Conservation (phyloP, 805 yeast species). For the Diddensiella caesifluorescens region DNA sequence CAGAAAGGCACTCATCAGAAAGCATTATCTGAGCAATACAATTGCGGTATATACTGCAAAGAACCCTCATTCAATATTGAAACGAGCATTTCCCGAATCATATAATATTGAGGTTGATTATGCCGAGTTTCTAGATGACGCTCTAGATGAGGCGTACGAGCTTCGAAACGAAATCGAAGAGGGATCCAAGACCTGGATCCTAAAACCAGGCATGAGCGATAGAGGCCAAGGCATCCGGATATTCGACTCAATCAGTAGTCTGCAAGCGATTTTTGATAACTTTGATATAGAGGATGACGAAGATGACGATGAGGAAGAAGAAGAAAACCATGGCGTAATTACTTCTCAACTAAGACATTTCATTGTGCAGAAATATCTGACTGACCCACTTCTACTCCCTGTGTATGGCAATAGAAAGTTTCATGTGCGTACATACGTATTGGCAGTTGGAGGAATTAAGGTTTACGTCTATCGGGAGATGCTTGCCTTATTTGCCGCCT, state of each 20-base stretch:
- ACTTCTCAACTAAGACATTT: constrained; percentile 88
- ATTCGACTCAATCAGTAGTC: constrained; percentile 69
- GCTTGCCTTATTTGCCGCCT: constrained; percentile 73
- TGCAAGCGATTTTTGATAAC: constrained; percentile 77
- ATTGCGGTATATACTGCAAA: constrained; percentile 70
- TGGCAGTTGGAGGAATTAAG: constrained; percentile 64
- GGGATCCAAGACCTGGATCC: constrained; percentile 64
- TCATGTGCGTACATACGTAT: constrained; percentile 81
- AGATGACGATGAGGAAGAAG: constrained; percentile 46
- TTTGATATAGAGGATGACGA: constrained; percentile 75
- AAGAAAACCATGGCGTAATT: constrained; percentile 57
- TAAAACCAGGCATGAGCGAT: constrained; percentile 96
- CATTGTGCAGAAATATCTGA: constrained; percentile 76
- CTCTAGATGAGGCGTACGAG: constrained; percentile 89
- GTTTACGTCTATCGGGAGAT: constrained; percentile 79
- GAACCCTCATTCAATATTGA: constrained; percentile 61
- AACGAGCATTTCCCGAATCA: constrained; percentile 62
- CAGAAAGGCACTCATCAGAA: constrained; percentile 85
- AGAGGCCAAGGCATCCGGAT: constrained; percentile 92
- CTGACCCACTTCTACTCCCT: constrained; percentile 59
- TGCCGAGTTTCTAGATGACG: constrained; percentile 92
- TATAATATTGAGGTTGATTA: constrained; percentile 84
- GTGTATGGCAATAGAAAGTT: constrained; percentile 67
- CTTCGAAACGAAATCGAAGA: constrained; percentile 68
- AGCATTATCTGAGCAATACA: constrained; percentile 83